These are phyloP conservation scores for Debaryomyces tyrocola DNA, from an alignment of 805 yeast genomes.

Conservation along the genomic window DNA sequence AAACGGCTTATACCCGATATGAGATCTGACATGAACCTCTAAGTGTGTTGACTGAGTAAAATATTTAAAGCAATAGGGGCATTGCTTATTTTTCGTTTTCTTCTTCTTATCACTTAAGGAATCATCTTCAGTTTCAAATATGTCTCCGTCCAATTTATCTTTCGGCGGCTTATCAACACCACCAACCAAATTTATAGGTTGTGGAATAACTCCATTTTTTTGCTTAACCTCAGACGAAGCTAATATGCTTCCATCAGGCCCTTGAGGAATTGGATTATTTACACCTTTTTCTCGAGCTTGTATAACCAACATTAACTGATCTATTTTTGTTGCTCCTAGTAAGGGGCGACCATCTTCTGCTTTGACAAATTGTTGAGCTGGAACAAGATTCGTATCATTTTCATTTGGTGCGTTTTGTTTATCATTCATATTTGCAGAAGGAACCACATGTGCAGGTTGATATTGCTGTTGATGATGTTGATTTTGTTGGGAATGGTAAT, in stretches of 20 bases:
- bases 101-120: slow-evolving; percentile 12
- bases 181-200: slow-evolving; percentile 65
- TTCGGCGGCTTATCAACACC: slow-evolving; percentile 69
- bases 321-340: slow-evolving; percentile 86
- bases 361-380: slow-evolving; percentile 47
- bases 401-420: not conserved
- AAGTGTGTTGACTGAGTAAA: slow-evolving; percentile 90
- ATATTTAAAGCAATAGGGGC: slow-evolving; percentile 74
- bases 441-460: slow-evolving; percentile 9
- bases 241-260: slow-evolving; percentile 68
- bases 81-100: slow-evolving; percentile 57
- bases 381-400: slow-evolving; percentile 29
- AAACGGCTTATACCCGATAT: slow-evolving; percentile 83
- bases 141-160: slow-evolving; percentile 16
- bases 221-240: slow-evolving; percentile 33
- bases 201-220: slow-evolving; percentile 49
- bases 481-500: slow-evolving; percentile 13
- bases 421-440: slow-evolving; percentile 1
- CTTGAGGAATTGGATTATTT: slow-evolving; percentile 60
- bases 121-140: slow-evolving; percentile 9
- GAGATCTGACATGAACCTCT: slow-evolving; percentile 86
- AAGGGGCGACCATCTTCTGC: slow-evolving; percentile 67
- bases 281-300: slow-evolving; percentile 84
- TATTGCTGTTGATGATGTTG: slow-evolving; percentile 5
- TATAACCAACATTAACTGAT: slow-evolving; percentile 85